Evolutionary conservation across 1,284 basidiomycete genomes (phyloP).

Genomic region (Garcileccinum viscosum): DNA sequence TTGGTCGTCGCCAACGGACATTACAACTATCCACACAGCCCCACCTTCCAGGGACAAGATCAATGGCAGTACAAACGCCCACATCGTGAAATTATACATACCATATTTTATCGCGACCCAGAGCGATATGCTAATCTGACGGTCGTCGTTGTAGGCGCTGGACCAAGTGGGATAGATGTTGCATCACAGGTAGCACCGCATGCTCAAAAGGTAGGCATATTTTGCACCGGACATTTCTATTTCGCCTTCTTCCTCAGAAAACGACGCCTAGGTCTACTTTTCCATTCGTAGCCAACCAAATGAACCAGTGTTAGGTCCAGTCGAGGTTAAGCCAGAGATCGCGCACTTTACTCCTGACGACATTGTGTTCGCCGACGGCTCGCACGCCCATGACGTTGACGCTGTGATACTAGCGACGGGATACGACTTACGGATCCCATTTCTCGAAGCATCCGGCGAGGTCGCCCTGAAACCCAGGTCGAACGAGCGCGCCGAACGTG

Average conservation of each 20-base stretch:
- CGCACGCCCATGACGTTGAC: constrained; percentile 47
- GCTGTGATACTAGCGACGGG: constrained; percentile 59
- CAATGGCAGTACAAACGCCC: constrained; percentile 48
- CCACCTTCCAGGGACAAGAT: constrained; percentile 52
- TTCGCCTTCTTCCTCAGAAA: not conserved
- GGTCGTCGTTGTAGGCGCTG: constrained; percentile 59
- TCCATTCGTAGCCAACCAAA: constrained; percentile 42
- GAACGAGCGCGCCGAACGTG: constrained; percentile 26
- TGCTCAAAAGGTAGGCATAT: constrained; percentile 47
- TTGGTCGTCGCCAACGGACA: constrained; percentile 61
- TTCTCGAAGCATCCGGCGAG: constrained; percentile 49
- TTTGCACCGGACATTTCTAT: not conserved
- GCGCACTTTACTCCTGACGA: constrained; percentile 51
- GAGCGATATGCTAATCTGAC: constrained; percentile 48
- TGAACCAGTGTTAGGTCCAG: constrained; percentile 36
- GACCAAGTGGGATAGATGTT: constrained; percentile 56
- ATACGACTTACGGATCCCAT: constrained; percentile 59
- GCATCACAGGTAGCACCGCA: constrained; percentile 48
- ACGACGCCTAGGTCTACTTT: constrained; percentile 46
- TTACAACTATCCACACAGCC: constrained; percentile 52
- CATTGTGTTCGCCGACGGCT: constrained; percentile 55
- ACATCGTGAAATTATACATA: constrained; percentile 52
- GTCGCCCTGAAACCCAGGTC: constrained; percentile 35
- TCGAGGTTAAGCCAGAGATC: constrained; percentile 49
- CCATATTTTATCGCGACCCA: constrained; percentile 60